Evolutionary conservation across 257 asterid genomes (phyloP).

Genomic region (Thymus mandschuricus): DNA sequence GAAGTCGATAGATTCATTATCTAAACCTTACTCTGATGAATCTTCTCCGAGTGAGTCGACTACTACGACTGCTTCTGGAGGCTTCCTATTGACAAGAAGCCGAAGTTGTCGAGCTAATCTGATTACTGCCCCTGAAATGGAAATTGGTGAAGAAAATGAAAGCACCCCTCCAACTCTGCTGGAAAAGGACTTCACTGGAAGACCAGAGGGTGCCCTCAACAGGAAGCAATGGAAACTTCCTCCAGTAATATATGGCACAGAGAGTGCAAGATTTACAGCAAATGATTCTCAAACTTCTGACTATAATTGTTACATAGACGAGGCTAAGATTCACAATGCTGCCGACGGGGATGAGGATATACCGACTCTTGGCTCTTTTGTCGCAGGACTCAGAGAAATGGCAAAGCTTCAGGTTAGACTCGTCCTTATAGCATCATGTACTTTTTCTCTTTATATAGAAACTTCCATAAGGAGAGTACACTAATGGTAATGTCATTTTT

Average conservation of each 20-base stretch:
- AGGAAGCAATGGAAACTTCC: conserved; percentile 91
- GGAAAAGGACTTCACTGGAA: conserved; percentile 65
- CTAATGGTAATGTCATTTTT: not conserved
- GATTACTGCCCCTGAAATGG: conserved; percentile 46
- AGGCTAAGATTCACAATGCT: conserved; percentile 44
- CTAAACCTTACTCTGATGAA: conserved; percentile 49
- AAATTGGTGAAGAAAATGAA: conserved; percentile 52
- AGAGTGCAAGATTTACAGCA: conserved; percentile 47
- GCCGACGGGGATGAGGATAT: conserved; percentile 76
- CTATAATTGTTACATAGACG: conserved; percentile 62
- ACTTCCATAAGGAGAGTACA: not conserved
- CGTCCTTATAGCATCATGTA: conserved; percentile 9
- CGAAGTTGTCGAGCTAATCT: conserved; percentile 69
- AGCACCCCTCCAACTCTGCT: conserved; percentile 75
- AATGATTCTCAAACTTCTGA: conserved; percentile 67
- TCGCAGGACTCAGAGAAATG: conserved; percentile 95
- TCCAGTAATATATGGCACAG: conserved; percentile 65
- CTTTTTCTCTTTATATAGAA: not conserved
- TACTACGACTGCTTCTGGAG: conserved; percentile 49
- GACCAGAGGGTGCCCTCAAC: conserved; percentile 56
- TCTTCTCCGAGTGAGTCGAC: conserved; percentile 49
- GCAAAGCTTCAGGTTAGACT: conserved; percentile 78
- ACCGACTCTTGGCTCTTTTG: conserved; percentile 90
- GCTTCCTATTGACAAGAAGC: conserved; percentile 59
- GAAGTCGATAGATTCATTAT: conserved; percentile 48